phyloP scores from a whole-genome alignment of 2,329 filamentous ascomycete species.

The Hypoxylon sp. region DNA sequence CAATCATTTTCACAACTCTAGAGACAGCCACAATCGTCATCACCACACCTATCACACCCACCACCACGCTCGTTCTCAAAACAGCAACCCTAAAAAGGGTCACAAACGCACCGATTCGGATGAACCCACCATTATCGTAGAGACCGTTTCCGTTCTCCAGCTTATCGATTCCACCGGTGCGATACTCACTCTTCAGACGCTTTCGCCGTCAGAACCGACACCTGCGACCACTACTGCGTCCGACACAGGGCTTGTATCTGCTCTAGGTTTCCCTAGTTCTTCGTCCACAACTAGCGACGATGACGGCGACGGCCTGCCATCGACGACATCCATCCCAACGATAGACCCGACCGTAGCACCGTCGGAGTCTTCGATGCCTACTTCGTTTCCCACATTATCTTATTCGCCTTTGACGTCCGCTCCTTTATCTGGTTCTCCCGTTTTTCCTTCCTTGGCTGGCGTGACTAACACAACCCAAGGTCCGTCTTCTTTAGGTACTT shows the following conservation, averaged over 20 bases:
- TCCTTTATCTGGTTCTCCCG: slow-evolving; percentile 50
- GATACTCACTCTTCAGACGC: slow-evolving; percentile 60
- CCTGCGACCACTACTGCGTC: slow-evolving; percentile 54
- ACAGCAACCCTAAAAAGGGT: slow-evolving; percentile 26
- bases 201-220: slow-evolving; percentile 51
- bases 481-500: slow-evolving; percentile 23
- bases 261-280: slow-evolving; percentile 21
- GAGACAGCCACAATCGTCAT: slow-evolving; percentile 45
- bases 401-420: slow-evolving; percentile 52
- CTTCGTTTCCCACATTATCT: slow-evolving; percentile 52
- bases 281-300: slow-evolving; percentile 41
- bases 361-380: slow-evolving; percentile 52
- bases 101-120: slow-evolving; percentile 46
- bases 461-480: slow-evolving; percentile 49
- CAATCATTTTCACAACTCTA: slow-evolving; percentile 53
- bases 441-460: slow-evolving; percentile 50
- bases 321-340: slow-evolving; percentile 42
- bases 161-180: slow-evolving; percentile 64
- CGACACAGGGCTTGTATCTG: slow-evolving; percentile 27
- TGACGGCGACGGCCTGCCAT: slow-evolving; percentile 34
- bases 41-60: slow-evolving; percentile 47
- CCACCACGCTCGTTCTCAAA: slow-evolving; percentile 52
- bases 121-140: slow-evolving; percentile 61
- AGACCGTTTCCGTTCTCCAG: slow-evolving; percentile 69
- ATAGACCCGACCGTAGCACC: slow-evolving; percentile 49